Percentiles rank a stretch among this genome's conserved stretches.
Conservation (phyloP, 2,329 filamentous ascomycete species). For the Aspergillus quadricinctus region DNA sequence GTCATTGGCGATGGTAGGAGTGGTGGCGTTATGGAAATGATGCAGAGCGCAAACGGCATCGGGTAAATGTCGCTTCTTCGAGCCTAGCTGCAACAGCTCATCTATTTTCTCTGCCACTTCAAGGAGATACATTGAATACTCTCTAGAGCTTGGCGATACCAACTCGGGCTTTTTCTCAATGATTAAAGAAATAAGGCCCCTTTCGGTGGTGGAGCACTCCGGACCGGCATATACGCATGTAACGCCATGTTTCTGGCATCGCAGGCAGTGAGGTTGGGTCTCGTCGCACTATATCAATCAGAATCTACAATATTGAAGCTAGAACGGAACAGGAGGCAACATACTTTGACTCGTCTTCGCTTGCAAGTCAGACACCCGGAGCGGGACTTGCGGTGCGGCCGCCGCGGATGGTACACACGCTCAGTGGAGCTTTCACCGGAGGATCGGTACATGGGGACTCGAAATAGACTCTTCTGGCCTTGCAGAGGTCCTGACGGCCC, state of each 20-base stretch:
- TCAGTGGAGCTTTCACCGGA: conserved; percentile 5
- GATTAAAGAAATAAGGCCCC: conserved; percentile 12
- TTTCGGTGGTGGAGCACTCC: background rate
- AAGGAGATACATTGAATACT: conserved; percentile 18
- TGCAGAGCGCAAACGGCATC: conserved; percentile 21
- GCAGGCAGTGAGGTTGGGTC: conserved; percentile 28
- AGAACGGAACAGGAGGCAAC: background rate
- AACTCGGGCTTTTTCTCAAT: conserved; percentile 10
- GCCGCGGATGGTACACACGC: conserved; percentile 25
- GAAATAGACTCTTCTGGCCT: conserved; percentile 23
- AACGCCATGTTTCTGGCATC: conserved; percentile 27
- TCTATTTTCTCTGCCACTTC: conserved; percentile 20
- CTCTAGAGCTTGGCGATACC: conserved; percentile 11
- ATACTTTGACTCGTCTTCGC: conserved; percentile 33
- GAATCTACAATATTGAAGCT: no score
- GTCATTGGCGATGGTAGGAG: conserved; percentile 11
- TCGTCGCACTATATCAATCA: conserved; percentile 28
- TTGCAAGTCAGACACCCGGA: conserved; percentile 33
- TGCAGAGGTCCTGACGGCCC: conserved; percentile 12
- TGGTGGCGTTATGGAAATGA: conserved; percentile 23
- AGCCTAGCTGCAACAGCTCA: conserved; percentile 17
- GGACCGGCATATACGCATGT: conserved; percentile 26
- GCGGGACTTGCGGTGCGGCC: conserved; percentile 33
- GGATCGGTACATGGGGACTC: conserved; percentile 16
- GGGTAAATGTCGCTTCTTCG: background rate